Conservation (phyloP, 1,284 basidiomycete species). For the Papiliotrema flavescens region DNA sequence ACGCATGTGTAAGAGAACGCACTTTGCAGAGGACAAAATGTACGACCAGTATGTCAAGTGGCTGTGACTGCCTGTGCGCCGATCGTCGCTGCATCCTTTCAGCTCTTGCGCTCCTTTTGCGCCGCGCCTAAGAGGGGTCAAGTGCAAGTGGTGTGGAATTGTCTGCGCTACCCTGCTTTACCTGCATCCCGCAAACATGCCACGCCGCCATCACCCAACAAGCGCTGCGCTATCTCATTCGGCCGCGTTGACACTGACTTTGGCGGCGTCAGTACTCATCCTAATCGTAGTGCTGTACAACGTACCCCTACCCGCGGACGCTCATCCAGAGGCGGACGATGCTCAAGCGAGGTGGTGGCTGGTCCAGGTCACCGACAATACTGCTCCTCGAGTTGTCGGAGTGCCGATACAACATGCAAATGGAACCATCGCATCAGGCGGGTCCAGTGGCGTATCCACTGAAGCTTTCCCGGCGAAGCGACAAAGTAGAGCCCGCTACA, state of each 20-base stretch:
- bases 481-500: not conserved
- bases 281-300: not conserved
- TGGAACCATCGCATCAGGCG: not conserved
- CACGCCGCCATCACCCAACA: not conserved
- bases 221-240: not conserved
- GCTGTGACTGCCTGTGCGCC: no score
- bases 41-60: no score
- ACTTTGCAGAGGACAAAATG: no score
- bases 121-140: no score
- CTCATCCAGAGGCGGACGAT: not conserved
- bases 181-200: not conserved
- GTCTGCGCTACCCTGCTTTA: no score
- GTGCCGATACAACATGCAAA: not conserved
- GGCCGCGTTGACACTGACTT: not conserved
- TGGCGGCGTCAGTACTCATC: not conserved
- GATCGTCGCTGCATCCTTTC: no score
- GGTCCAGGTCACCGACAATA: constrained; percentile 1
- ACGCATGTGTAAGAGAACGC: no score
- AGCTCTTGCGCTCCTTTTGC: no score
- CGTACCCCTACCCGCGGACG: not conserved
- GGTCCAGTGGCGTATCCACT: not conserved
- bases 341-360: constrained; percentile 2
- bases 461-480: not conserved
- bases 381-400: not conserved
- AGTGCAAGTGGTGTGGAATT: no score